Evolutionary conservation across 2,329 filamentous ascomycete genomes (phyloP), one percentile per base, ranked within the genome.

Genomic region (Aplosporella prunicola): DNA sequence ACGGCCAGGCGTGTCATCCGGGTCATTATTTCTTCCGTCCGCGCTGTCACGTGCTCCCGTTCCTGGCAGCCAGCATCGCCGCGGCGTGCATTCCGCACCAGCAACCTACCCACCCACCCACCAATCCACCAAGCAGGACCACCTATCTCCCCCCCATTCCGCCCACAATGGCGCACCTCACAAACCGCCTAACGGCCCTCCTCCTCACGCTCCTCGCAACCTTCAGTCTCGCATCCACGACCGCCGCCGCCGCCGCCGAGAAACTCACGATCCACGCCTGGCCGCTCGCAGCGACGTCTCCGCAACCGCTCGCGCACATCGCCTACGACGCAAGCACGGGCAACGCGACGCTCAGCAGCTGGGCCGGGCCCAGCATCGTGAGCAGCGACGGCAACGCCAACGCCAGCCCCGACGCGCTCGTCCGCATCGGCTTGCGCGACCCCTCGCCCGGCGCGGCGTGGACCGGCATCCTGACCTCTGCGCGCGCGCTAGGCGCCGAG

Each of bases 381-480:
- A 55, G 54, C 39, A 41, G 51, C 20, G 20, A 20, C 6, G n/a
- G n/a, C n/a, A n/a, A n/a, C n/a, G n/a, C n/a, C n/a, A n/a, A n/a
- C n/a, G n/a, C n/a, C n/a, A n/a, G n/a, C n/a, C 26, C 51, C 9
- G 56, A 63, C 8, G 57, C 63, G 22, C 56, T 65, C 25, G 51
- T 69, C 7, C 59, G 64, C 26, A 46, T 69, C 20, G 66, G 65
- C 26, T 60, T 68, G 35, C 53, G 57, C 36, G 60, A 64, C 37
- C 44, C 52, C 1, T 53, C 54, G 26, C 50, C 51, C 11, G 45
- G 52, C n/a, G 8, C 9, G 4, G 52, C 57, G 25, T 69, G 63
- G 63, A 57, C 58, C 27, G 64, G 64, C 41, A 57, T 69, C n/a
- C 57, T 64, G 13, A 66, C 65, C 5, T 57, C 63, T 5, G 61